phyloP scores from a whole-genome alignment of 257 asterid genomes.

The Mitragyna speciosa region DNA sequence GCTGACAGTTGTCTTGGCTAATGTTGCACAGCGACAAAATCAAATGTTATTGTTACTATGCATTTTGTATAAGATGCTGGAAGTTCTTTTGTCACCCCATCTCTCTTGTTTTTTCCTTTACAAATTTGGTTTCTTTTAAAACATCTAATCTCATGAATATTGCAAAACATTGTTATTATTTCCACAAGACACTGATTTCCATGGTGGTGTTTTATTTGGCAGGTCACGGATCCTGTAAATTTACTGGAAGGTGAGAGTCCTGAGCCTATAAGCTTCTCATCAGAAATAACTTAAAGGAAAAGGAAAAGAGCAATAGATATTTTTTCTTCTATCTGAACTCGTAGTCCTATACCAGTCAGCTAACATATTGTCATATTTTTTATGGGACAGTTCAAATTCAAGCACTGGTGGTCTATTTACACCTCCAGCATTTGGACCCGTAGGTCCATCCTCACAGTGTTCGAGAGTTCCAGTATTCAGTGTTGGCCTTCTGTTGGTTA shows the following conservation, averaged over 20 bases:
- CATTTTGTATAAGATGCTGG: not conserved
- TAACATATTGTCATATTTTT: constrained; percentile 3
- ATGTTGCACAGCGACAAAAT: not conserved
- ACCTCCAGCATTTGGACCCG: constrained; percentile 65
- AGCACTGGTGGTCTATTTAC: constrained; percentile 36
- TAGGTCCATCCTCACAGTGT: constrained; percentile 36
- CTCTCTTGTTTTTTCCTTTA: not conserved
- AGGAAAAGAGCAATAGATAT: not conserved
- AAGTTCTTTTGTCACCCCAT: not conserved
- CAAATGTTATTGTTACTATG: not conserved
- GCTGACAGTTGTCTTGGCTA: not conserved
- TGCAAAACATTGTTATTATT: not conserved
- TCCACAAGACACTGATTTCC: not conserved
- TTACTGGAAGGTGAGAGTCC: constrained; percentile 68
- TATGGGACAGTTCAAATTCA: constrained; percentile 48
- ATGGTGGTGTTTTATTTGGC: constrained; percentile 24
- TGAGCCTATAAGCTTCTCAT: not conserved
- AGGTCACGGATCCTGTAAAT: constrained; percentile 83
- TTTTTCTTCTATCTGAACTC: not conserved
- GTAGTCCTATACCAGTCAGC: not conserved
- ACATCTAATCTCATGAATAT: not conserved
- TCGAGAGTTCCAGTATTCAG: constrained; percentile 25
- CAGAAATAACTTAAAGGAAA: not conserved
- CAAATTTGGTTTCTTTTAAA: not conserved
- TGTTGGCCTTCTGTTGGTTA: constrained; percentile 31